These are phyloP conservation scores for Bidens hawaiensis DNA, from an alignment of 140 eudicot species.

Conservation along the genomic window DNA sequence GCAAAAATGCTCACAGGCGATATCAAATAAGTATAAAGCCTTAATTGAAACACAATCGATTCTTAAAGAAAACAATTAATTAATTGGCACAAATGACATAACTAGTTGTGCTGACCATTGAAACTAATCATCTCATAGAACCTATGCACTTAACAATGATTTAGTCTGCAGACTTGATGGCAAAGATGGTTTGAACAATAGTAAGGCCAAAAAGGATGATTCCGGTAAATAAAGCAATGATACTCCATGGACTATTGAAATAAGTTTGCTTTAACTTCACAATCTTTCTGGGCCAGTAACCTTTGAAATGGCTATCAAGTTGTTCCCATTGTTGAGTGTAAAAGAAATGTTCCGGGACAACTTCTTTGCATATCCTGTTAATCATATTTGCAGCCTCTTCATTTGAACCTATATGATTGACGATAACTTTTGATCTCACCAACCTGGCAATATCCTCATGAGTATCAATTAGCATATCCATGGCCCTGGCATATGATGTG, in stretches of 20 bases:
- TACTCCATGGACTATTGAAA: not conserved
- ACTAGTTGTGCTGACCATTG: too few species aligned
- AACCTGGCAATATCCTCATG: not conserved
- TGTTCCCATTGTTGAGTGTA: not conserved
- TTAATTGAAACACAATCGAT: too few species aligned
- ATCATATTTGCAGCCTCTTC: too few species aligned
- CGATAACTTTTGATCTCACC: too few species aligned
- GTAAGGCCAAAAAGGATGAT: not conserved
- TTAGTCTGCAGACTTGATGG: not conserved
- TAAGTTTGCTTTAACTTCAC: not conserved
- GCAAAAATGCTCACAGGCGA: too few species aligned
- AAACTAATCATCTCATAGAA: too few species aligned
- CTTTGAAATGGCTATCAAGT: not conserved
- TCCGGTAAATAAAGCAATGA: constrained; percentile 4
- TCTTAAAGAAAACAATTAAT: too few species aligned
- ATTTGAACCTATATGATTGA: too few species aligned
- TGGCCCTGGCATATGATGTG: not conserved
- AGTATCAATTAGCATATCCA: not conserved
- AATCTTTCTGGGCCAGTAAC: not conserved
- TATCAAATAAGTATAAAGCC: too few species aligned
- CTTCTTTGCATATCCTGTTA: not conserved
- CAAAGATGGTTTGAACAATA: not conserved
- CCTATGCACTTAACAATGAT: not conserved
- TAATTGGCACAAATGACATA: too few species aligned
- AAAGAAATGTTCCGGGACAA: not conserved